These are phyloP conservation scores for Paraphoma chrysanthemicola DNA, from an alignment of 2,329 filamentous ascomycete genomes.

Conservation along the genomic window DNA sequence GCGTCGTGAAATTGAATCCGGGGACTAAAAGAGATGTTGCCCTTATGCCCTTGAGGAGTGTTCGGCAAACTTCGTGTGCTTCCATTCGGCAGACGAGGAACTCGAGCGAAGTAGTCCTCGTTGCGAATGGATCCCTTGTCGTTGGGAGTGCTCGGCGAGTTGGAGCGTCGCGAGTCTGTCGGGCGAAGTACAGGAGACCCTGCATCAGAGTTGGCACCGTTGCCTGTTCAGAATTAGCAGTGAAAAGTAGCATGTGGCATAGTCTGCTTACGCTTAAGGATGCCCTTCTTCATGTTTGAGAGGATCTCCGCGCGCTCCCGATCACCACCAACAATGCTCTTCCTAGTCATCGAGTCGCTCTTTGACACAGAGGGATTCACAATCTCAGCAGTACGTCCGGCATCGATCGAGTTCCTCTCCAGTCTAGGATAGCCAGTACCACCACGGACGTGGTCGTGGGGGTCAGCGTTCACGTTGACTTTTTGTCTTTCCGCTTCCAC, in stretches of 20 bases:
- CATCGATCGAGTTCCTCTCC: constrained; percentile 82
- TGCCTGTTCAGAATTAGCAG: constrained; percentile 42
- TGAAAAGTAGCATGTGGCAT: background rate
- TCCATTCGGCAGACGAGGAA: constrained; percentile 70
- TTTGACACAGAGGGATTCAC: constrained; percentile 43
- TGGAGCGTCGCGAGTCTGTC: constrained; percentile 79
- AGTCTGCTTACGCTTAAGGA: constrained; percentile 79
- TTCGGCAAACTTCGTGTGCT: constrained; percentile 82
- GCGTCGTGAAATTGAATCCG: constrained; percentile 95
- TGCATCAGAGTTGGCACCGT: constrained; percentile 65
- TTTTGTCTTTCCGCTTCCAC: constrained; percentile 90
- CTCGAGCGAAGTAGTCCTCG: constrained; percentile 89
- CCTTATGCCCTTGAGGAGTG: constrained; percentile 72
- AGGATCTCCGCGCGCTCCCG: constrained; percentile 89
- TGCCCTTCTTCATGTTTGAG: constrained; percentile 92
- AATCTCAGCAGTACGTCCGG: constrained; percentile 56
- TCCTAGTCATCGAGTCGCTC: constrained; percentile 66
- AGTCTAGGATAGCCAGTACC: constrained; percentile 84
- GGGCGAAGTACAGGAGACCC: constrained; percentile 73
- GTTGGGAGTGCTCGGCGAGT: constrained; percentile 87
- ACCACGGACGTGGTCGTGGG: constrained; percentile 70
- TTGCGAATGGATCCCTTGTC: constrained; percentile 48
- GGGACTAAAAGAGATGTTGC: constrained; percentile 80
- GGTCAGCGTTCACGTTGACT: constrained; percentile 77
- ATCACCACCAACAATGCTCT: constrained; percentile 91